Evolutionary conservation across 2,329 filamentous ascomycete species (phyloP), one percentile per base, ranked within the genome.

Genomic region (Talaromyces funiculosus): DNA sequence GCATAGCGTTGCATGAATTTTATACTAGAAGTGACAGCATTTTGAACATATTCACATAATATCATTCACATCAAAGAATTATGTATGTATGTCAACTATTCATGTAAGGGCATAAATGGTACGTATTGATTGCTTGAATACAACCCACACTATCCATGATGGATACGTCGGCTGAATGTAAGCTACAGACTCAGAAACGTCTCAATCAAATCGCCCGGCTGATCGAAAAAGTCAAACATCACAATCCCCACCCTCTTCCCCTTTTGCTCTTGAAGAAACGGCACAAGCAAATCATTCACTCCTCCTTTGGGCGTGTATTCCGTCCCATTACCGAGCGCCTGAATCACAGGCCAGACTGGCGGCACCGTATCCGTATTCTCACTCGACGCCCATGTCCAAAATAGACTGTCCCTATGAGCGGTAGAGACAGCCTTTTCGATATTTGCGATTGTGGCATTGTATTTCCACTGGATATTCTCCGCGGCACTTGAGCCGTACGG

Each of bases 221-320:
- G 67, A 47, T 81, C 76, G 64, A 75, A 83, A 64, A 80, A 82
- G 64, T 82, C 81, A 67, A 83, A 75, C 71, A 83, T 80, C 14
- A 82, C 75, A 62, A 82, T 78, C 0, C 80, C 81, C n/a, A 82
- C 54, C 55, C 80, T 72, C 66, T 77, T 74, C 2, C 79, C 78
- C 47, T 69, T 72, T 60, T 76, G 63, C 3, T 63, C 49, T 55
- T 71, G 61, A 26, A 82, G 63, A 24, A 77, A 70, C 0, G 68
- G 60, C 4, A 76, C 59, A 2, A 82, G 63, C 51, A 72, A 70
- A 18, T 80, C 67, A 63, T 83, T 82, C 0, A 83, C 75, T 3
- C 80, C 80, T 0, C 74, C 73, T 1, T 67, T 45, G 1, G 74
- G 77, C 29, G 77, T 78, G 8, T 66, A 64, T 0, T 66, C 67